phyloP scores from a whole-genome alignment of 2,329 filamentous ascomycete genomes.

The Colletotrichum musae region DNA sequence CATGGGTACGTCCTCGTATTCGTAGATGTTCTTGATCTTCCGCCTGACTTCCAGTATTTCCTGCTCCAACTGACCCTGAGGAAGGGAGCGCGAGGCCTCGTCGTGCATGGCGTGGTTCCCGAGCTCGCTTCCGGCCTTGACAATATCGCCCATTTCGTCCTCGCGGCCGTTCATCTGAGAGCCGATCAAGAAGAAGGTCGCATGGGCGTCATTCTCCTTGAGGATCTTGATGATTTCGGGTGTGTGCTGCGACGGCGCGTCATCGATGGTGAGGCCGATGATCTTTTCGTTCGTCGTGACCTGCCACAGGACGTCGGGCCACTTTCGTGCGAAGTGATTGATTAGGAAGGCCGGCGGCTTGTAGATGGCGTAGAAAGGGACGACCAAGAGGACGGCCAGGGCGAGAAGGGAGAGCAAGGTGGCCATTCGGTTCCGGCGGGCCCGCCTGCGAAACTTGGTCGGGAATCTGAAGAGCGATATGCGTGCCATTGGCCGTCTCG shows the following conservation, averaged over 20 bases:
- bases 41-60: constrained; percentile 78
- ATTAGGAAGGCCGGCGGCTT: constrained; percentile 83
- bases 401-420: constrained; percentile 62
- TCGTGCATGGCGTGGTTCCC: constrained; percentile 94
- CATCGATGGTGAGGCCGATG: constrained; percentile 89
- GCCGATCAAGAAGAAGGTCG: constrained; percentile 93
- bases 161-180: constrained; percentile 75
- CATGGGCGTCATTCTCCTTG: constrained; percentile 75
- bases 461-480: constrained; percentile 68
- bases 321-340: constrained; percentile 76
- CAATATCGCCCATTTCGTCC: constrained; percentile 68
- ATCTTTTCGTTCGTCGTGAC: constrained; percentile 72
- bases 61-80: constrained; percentile 68
- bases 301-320: constrained; percentile 86
- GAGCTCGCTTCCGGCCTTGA: constrained; percentile 78
- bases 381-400: constrained; percentile 53
- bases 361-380: constrained; percentile 69
- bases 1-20: constrained; percentile 55
- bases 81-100: constrained; percentile 78
- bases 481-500: constrained; percentile 44
- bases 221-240: constrained; percentile 78
- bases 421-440: constrained; percentile 71
- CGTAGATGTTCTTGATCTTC: constrained; percentile 72
- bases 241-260: constrained; percentile 83
- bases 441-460: constrained; percentile 69